phyloP scores from a whole-genome alignment of 1,139 yeast species.

The Cylindricascospora bacillispora region DNA sequence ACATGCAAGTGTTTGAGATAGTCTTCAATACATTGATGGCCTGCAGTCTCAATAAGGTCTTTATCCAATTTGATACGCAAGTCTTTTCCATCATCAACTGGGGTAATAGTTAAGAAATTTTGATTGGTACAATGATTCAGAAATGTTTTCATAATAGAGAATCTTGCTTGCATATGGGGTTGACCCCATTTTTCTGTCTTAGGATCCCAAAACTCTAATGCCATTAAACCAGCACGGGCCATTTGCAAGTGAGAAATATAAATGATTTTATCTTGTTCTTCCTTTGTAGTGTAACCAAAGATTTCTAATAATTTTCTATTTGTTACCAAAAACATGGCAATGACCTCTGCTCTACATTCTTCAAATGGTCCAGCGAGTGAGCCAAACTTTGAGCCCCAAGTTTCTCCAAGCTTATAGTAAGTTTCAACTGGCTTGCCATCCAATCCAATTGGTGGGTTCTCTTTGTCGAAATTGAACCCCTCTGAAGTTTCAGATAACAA shows the following conservation, averaged over 20 bases:
- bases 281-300: slow-evolving; percentile 48
- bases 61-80: slow-evolving; percentile 47
- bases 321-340: slow-evolving; percentile 69
- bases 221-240: slow-evolving; percentile 80
- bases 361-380: slow-evolving; percentile 75
- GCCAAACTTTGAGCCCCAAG: slow-evolving; percentile 85
- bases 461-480: slow-evolving; percentile 62
- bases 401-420: slow-evolving; percentile 66
- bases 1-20: slow-evolving; percentile 63
- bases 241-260: slow-evolving; percentile 60
- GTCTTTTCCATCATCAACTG: slow-evolving; percentile 39
- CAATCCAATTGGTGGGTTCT: slow-evolving; percentile 44
- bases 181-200: slow-evolving; percentile 77
- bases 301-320: slow-evolving; percentile 54
- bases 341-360: slow-evolving; percentile 87
- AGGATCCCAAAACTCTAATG: slow-evolving; percentile 83
- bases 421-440: slow-evolving; percentile 48
- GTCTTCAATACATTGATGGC: slow-evolving; percentile 61
- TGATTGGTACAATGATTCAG: slow-evolving; percentile 54
- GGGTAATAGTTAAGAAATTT: slow-evolving; percentile 34
- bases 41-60: slow-evolving; percentile 49
- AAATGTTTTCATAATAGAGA: slow-evolving; percentile 66
- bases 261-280: slow-evolving; percentile 51
- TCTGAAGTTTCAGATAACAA: slow-evolving; percentile 51
- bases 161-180: slow-evolving; percentile 92